Evolutionary conservation across 108 stramenopile genomes (phyloP), one percentile per base, ranked within the genome.

Genomic region (Fragilaria crotonensis): DNA sequence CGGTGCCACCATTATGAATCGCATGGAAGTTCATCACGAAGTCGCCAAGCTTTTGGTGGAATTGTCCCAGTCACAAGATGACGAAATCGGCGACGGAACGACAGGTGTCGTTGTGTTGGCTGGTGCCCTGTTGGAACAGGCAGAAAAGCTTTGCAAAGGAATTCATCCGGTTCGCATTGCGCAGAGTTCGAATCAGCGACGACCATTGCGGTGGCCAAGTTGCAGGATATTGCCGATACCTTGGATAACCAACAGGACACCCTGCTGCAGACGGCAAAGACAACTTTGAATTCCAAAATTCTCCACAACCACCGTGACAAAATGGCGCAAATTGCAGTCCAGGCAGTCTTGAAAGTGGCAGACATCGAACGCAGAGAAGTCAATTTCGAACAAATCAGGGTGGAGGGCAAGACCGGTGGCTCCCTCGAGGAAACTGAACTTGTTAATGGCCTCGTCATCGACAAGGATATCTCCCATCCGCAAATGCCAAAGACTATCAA

Each of bases 321-420:
- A 69, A 98, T 99, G 97, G 97, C 97, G 3, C 64, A 94, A 52
- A 95, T 97, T 69, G 87, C 95, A 18, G 96, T 98, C 44, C 73
- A 95, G 52, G 97, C 99, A 11, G 97, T 99, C 28, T 68, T 97
- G 33, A 69, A 78, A 30, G 99, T 99, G 20, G 97, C 97, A 5
- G 95, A 99, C 80, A 59, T 97, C 30, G 97, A 97, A 57, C 81
- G 95, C 25, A 73, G 92, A 33, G 97, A 99, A 67, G 97, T 99
- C 60, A 99, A 98, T 77, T 99, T 98, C 70, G 97, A 99, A 59
- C 95, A 94, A 92, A 98, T 99, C 79, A 96, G n/a, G n/a, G n/a
- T n/a, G n/a, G n/a, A n/a, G n/a, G n/a, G n/a, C n/a, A n/a, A n/a
- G n/a, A n/a, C n/a, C 7, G 99, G 99, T 7, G 97, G 97, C 19